phyloP scores from a whole-genome alignment of 2,329 filamentous ascomycete species.

The Xylariales sp. region DNA sequence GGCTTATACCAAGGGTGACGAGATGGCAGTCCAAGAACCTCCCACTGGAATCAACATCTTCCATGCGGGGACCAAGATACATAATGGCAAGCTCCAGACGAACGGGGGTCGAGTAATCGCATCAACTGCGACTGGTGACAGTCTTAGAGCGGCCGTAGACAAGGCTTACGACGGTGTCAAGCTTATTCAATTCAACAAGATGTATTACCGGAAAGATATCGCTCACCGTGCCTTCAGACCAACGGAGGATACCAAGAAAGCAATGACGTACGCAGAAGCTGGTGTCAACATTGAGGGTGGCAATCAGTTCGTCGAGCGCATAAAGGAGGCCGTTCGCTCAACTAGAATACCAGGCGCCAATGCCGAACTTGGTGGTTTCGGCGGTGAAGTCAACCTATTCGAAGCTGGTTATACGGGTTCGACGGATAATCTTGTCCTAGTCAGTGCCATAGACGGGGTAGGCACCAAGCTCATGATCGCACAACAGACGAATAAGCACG shows the following conservation, averaged over 20 bases:
- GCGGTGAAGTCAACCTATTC: conserved; percentile 76
- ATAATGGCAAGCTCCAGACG: conserved; percentile 62
- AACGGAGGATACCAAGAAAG: conserved; percentile 35
- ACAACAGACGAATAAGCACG: conserved; percentile 81
- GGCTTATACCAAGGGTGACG: conserved; percentile 73
- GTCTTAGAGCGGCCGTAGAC: conserved; percentile 75
- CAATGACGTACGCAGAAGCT: conserved; percentile 85
- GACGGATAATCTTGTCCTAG: conserved; percentile 66
- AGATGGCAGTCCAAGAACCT: conserved; percentile 44
- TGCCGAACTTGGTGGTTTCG: conserved; percentile 92
- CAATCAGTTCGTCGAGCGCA: conserved; percentile 85
- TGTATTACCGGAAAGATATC: conserved; percentile 93
- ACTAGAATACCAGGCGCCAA: conserved; percentile 84
- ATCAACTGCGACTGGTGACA: conserved; percentile 71
- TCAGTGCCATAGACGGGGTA: conserved; percentile 89
- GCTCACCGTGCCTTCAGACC: conserved; percentile 67
- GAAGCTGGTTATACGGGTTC: conserved; percentile 59
- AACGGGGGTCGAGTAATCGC: conserved; percentile 90
- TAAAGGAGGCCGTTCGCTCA: conserved; percentile 83
- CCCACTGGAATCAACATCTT: conserved; percentile 66
- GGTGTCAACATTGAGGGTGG: conserved; percentile 94
- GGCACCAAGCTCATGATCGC: conserved; percentile 96
- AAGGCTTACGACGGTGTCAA: conserved; percentile 83
- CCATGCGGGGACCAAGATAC: conserved; percentile 80
- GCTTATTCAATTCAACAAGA: conserved; percentile 76